These are phyloP conservation scores for Gastrolobium bilobum DNA, from an alignment of 306 rosid species.

Conservation along the genomic window DNA sequence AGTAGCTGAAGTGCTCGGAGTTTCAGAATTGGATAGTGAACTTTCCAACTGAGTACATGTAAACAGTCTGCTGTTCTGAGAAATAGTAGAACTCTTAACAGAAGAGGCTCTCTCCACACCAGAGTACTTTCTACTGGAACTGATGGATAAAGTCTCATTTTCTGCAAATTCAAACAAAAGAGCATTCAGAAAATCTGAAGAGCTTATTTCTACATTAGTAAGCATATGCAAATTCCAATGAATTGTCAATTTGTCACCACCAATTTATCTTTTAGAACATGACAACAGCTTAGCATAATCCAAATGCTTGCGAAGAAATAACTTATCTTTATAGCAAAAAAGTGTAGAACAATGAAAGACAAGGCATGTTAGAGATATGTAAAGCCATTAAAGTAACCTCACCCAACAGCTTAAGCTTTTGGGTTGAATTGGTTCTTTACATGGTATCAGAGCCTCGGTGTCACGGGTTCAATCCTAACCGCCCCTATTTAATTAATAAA, in stretches of 20 bases:
- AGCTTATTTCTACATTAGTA: conserved; percentile 19
- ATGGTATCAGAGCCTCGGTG: too few species aligned
- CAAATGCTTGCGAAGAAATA: conserved; percentile 27
- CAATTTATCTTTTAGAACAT: conserved; percentile 31
- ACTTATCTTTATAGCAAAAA: neutral
- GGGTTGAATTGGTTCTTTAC: too few species aligned
- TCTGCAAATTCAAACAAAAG: conserved; percentile 57
- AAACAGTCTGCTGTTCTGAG: conserved; percentile 54
- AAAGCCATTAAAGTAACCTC: too few species aligned
- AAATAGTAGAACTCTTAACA: conserved; percentile 59
- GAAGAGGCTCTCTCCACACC: conserved; percentile 52
- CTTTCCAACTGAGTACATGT: conserved; percentile 55
- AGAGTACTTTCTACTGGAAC: conserved; percentile 53
- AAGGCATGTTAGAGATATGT: neutral
- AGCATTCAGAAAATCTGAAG: conserved; percentile 43
- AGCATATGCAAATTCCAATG: conserved; percentile 36
- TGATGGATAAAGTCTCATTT: conserved; percentile 47
- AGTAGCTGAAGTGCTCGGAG: conserved; percentile 75
- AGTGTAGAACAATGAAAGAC: conserved; percentile 32
- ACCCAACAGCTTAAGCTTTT: too few species aligned
- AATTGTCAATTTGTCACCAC: conserved; percentile 5
- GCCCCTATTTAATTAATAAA: too few species aligned
- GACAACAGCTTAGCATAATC: conserved; percentile 25
- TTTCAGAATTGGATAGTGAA: conserved; percentile 63
- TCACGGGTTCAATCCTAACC: too few species aligned